Evolutionary conservation across 78 protist genomes (phyloP).

Genomic region (Dictyostelium firmibasis): DNA sequence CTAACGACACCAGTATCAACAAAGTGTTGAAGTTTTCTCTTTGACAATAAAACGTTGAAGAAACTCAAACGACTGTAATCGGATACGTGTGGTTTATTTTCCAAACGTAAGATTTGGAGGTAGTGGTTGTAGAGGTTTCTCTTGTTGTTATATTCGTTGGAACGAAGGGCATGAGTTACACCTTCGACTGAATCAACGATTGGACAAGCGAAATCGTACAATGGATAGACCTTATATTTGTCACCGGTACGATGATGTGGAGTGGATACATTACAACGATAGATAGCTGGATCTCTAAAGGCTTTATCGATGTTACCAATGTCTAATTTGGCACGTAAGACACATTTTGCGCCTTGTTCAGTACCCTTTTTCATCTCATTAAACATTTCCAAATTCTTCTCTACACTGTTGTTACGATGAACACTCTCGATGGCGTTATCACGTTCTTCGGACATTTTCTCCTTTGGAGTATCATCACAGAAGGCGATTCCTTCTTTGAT

Average conservation of each 20-base stretch:
- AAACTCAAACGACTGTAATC: constrained; percentile 93
- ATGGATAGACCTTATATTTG: constrained; percentile 96
- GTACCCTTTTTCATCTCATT: constrained; percentile 93
- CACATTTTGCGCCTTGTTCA: constrained; percentile 81
- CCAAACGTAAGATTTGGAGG: constrained; percentile 79
- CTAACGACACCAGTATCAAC: constrained; percentile 91
- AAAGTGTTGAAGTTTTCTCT: constrained; percentile 95
- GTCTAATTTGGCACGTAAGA: constrained; percentile 96
- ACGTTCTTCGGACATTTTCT: constrained; percentile 81
- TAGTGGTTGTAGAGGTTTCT: constrained; percentile 94
- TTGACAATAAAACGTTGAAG: constrained; percentile 92
- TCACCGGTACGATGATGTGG: constrained; percentile 87
- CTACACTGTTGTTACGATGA: constrained; percentile 79
- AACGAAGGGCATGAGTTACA: constrained; percentile 97
- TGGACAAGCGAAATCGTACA: constrained; percentile 99
- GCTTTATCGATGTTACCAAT: constrained; percentile 24
- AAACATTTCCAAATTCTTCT: constrained; percentile 91
- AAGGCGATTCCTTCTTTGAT: constrained; percentile 88
- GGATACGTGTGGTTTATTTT: constrained; percentile 69
- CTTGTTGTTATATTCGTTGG: constrained; percentile 97
- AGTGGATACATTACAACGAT: constrained; percentile 90
- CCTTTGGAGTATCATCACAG: constrained; percentile 89
- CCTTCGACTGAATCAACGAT: constrained; percentile 97
- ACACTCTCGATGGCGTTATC: constrained; percentile 62
- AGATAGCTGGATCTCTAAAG: constrained; percentile 95